phyloP scores from a whole-genome alignment of 1,139 yeast genomes.

The Kodamaea anthophila region DNA sequence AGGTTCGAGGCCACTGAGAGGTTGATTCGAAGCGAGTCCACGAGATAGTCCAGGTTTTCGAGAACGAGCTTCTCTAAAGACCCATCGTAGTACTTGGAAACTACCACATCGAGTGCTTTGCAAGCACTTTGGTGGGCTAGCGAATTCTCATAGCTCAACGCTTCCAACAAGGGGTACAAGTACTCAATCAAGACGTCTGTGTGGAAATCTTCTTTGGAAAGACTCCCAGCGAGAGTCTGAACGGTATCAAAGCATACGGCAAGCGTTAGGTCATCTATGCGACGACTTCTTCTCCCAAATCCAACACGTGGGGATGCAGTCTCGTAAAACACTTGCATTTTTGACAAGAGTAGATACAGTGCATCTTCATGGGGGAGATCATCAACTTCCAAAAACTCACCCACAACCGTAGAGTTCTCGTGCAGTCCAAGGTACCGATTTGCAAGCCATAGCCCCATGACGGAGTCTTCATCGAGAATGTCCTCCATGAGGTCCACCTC shows the following conservation, averaged over 20 bases:
- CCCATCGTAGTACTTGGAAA: conserved; percentile 50
- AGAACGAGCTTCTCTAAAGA: conserved; percentile 50
- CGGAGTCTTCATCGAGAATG: conserved; percentile 6
- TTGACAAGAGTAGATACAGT: conserved; percentile 18
- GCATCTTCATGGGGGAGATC: conserved; percentile 14
- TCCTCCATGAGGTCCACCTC: conserved; percentile 8
- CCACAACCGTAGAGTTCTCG: conserved; percentile 9
- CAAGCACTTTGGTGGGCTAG: conserved; percentile 28
- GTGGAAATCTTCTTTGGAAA: conserved; percentile 25
- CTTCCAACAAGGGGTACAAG: conserved; percentile 30
- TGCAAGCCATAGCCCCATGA: conserved; percentile 27
- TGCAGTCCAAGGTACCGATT: conserved; percentile 14
- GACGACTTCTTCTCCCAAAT: neutral
- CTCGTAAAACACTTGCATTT: conserved; percentile 23
- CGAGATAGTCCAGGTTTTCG: conserved; percentile 72
- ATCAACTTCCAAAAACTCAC: conserved; percentile 10
- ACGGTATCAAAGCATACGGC: conserved; percentile 28
- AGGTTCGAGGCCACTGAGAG: conserved; percentile 58
- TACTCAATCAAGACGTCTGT: conserved; percentile 28
- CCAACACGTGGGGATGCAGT: conserved; percentile 10
- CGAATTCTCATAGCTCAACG: conserved; percentile 26
- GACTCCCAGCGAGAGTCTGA: conserved; percentile 18
- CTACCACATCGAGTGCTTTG: conserved; percentile 28
- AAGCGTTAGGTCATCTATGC: conserved; percentile 17
- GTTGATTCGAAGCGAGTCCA: conserved; percentile 67